Percentiles rank a stretch among this genome's conserved stretches.
phyloP scores from a whole-genome alignment of 2,329 filamentous ascomycete genomes.

The Clarireedia paspali region DNA sequence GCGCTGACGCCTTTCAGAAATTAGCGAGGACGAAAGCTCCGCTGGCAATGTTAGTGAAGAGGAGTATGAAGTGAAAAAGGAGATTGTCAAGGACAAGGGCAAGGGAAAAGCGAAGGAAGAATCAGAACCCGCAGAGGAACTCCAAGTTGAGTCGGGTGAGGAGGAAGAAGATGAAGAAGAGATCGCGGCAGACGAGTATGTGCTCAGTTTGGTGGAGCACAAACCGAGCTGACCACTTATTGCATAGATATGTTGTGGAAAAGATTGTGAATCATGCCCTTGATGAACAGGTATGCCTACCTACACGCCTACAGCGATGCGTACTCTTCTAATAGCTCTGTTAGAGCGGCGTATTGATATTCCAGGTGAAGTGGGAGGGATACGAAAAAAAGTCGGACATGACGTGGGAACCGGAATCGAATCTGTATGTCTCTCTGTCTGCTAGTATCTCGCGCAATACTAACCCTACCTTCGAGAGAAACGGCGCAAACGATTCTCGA shows the following conservation, averaged over 20 bases:
- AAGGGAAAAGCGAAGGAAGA: conserved; percentile 20
- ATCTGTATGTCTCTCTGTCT: conserved; percentile 42
- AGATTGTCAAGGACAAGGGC: conserved; percentile 2
- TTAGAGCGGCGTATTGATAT: conserved; percentile 41
- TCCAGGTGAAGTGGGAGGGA: conserved; percentile 75
- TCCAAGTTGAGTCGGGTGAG: conserved; percentile 24
- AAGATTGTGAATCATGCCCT: conserved; percentile 61
- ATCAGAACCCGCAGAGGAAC: conserved; percentile 17
- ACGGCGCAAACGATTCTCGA: conserved; percentile 53
- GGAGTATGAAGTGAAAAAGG: not conserved
- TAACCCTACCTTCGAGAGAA: conserved; percentile 34
- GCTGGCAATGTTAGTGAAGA: conserved; percentile 29
- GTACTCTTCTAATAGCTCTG: conserved; percentile 3
- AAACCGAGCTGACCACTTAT: conserved; percentile 17
- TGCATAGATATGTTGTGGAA: conserved; percentile 62
- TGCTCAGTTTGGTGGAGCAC: conserved; percentile 13
- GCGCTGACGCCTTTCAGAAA: conserved; percentile 22
- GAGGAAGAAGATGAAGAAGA: conserved; percentile 31
- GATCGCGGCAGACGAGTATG: conserved; percentile 36
- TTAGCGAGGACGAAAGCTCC: conserved; percentile 28
- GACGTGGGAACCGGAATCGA: conserved; percentile 75
- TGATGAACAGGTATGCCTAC: conserved; percentile 41
- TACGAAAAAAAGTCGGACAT: conserved; percentile 62
- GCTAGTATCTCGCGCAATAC: conserved; percentile 4
- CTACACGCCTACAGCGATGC: not conserved